Evolutionary conservation across 1,139 yeast genomes (phyloP).

Genomic region (Yamadazyma sp.): DNA sequence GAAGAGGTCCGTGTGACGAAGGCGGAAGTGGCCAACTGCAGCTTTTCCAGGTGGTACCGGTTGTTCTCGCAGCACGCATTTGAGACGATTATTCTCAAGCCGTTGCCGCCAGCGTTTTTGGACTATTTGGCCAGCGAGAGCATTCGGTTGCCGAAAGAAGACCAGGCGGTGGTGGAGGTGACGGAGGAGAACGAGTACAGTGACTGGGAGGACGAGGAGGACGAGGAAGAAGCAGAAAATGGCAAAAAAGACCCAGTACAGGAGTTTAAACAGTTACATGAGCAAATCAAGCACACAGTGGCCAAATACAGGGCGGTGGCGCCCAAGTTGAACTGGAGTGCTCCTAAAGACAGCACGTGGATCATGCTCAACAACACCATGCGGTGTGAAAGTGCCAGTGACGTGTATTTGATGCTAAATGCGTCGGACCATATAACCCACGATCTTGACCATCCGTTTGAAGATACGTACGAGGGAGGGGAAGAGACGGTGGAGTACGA

Average conservation of each 20-base stretch:
- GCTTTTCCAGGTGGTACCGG: slow-evolving; percentile 73
- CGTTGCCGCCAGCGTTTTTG: slow-evolving; percentile 67
- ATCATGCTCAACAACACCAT: slow-evolving; percentile 75
- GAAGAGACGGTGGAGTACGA: slow-evolving; percentile 37
- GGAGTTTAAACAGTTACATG: slow-evolving; percentile 60
- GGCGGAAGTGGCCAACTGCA: slow-evolving; percentile 62
- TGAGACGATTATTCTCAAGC: slow-evolving; percentile 57
- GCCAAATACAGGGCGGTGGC: slow-evolving; percentile 55
- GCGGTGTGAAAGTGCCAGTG: slow-evolving; percentile 68
- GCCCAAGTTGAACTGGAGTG: slow-evolving; percentile 95
- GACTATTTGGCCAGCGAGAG: slow-evolving; percentile 77
- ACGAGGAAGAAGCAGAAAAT: slow-evolving; percentile 27
- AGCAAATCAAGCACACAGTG: slow-evolving; percentile 43
- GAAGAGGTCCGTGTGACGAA: slow-evolving; percentile 39
- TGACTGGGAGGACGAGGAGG: slow-evolving; percentile 61
- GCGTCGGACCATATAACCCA: slow-evolving; percentile 86
- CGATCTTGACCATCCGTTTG: slow-evolving; percentile 75
- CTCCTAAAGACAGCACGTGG: slow-evolving; percentile 95
- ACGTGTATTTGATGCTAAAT: slow-evolving; percentile 75
- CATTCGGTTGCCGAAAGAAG: slow-evolving; percentile 56
- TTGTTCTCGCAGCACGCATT: slow-evolving; percentile 49
- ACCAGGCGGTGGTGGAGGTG: slow-evolving; percentile 25
- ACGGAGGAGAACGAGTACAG: slow-evolving; percentile 66
- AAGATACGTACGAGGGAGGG: slow-evolving; percentile 27
- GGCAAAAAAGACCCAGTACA: slow-evolving; percentile 42